Conservation (phyloP, 108 stramenopile species). For the Cylindrotheca closterium region DNA sequence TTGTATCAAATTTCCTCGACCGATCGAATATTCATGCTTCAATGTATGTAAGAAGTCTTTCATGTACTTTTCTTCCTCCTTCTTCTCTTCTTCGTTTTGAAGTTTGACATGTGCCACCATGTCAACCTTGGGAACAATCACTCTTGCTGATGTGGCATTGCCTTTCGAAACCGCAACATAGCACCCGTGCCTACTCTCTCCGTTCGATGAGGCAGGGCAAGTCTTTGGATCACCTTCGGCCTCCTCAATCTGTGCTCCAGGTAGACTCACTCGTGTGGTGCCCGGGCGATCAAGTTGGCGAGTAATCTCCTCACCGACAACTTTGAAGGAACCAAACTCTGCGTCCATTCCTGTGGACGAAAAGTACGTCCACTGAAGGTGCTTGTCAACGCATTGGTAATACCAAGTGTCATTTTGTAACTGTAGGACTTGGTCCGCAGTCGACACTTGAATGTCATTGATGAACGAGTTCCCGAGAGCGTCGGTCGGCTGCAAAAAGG, state of each 20-base stretch:
- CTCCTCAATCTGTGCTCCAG: not conserved
- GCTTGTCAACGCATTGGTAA: not conserved
- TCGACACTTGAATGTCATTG: not conserved
- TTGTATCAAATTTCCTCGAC: not conserved
- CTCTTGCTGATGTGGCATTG: not conserved
- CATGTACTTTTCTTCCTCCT: not conserved
- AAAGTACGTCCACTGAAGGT: not conserved
- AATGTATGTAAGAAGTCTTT: not conserved
- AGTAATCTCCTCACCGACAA: not conserved
- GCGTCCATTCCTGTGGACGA: not conserved
- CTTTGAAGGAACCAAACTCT: not conserved
- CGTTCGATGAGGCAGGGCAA: not conserved
- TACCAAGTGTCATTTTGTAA: not conserved
- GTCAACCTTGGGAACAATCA: not conserved
- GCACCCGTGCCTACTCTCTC: not conserved
- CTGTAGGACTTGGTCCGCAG: not conserved
- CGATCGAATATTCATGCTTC: not conserved
- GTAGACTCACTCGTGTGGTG: not conserved
- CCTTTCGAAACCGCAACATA: not conserved
- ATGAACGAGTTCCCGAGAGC: not conserved
- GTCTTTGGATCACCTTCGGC: not conserved
- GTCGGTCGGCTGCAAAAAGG: not conserved
- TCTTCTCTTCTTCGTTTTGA: not conserved
- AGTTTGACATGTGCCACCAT: not conserved
- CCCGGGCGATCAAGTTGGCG: not conserved